Evolutionary conservation across 2,329 filamentous ascomycete genomes (phyloP).

Genomic region (Xylariaceae sp.): DNA sequence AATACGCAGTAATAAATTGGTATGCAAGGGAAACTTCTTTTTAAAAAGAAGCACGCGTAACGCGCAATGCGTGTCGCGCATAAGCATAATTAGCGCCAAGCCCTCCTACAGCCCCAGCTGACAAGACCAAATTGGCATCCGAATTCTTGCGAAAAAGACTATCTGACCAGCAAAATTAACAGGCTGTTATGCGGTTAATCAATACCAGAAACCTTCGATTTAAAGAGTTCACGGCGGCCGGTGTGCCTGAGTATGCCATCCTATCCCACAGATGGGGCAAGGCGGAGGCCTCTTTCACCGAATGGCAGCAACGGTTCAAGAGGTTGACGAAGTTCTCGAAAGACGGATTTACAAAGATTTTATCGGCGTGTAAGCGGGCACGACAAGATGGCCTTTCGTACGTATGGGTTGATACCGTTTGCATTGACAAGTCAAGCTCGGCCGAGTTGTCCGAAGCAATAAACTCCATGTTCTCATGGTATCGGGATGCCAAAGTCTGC

Average conservation of each 20-base stretch:
- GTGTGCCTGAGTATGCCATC: constrained; percentile 12
- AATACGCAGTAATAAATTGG: no score
- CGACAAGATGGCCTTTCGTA: constrained; percentile 11
- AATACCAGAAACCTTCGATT: constrained; percentile 11
- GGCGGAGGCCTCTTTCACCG: background rate
- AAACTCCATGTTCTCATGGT: constrained; percentile 14
- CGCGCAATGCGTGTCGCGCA: no score
- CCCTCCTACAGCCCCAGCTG: no score
- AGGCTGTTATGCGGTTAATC: constrained; percentile 14
- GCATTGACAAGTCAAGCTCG: constrained; percentile 19
- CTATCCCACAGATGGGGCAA: constrained; percentile 17
- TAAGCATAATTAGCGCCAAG: no score
- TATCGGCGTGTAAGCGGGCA: constrained; percentile 13
- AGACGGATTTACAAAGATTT: constrained; percentile 12
- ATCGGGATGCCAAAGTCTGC: constrained; percentile 10
- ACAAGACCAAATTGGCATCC: no score
- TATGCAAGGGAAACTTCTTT: no score
- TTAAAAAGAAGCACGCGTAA: no score
- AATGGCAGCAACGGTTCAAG: constrained; percentile 7
- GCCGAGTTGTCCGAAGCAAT: constrained; percentile 13
- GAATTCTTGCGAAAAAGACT: no score
- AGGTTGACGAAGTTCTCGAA: constrained; percentile 1
- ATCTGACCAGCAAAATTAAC: no score
- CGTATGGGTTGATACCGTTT: constrained; percentile 15
- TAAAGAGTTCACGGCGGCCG: constrained; percentile 7